phyloP scores from a whole-genome alignment of 2,329 filamentous ascomycete genomes.

The Pestalotiopsis sp. region DNA sequence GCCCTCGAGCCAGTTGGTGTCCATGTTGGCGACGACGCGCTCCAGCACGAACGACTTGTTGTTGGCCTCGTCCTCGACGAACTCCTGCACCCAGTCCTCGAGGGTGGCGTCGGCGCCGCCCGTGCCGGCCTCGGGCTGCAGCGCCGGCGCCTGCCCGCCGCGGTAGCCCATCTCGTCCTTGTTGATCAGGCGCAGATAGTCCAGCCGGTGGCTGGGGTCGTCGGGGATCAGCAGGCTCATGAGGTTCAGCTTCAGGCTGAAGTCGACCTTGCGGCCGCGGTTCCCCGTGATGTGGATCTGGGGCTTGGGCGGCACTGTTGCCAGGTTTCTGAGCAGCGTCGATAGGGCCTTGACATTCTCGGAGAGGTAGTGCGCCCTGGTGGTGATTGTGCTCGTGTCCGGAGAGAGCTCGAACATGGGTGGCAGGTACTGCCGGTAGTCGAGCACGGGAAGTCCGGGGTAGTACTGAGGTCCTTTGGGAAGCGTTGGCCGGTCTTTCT shows the following conservation, averaged over 20 bases:
- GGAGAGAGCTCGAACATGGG: slow-evolving; percentile 51
- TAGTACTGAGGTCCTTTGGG: slow-evolving; percentile 36
- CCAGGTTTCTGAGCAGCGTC: slow-evolving; percentile 46
- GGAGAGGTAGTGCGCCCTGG: slow-evolving; percentile 49
- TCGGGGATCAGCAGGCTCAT: slow-evolving; percentile 53
- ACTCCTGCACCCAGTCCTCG: slow-evolving; percentile 50
- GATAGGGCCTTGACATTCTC: slow-evolving; percentile 44
- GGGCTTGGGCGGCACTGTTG: slow-evolving; percentile 55
- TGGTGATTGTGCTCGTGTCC: slow-evolving; percentile 48
- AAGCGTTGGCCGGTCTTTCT: slow-evolving; percentile 7
- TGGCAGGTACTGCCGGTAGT: slow-evolving; percentile 54
- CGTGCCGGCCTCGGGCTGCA: slow-evolving; percentile 41
- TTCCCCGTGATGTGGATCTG: slow-evolving; percentile 50
- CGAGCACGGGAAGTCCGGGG: slow-evolving; percentile 47
- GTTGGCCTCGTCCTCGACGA: slow-evolving; percentile 42
- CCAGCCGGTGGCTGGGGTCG: slow-evolving; percentile 42
- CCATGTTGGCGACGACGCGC: slow-evolving; percentile 54
- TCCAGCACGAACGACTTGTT: slow-evolving; percentile 53
- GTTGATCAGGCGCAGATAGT: slow-evolving; percentile 54
- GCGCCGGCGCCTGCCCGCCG: slow-evolving; percentile 42
- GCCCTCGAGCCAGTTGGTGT: slow-evolving; percentile 55
- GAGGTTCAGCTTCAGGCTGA: slow-evolving; percentile 54
- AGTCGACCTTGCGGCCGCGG: slow-evolving; percentile 46
- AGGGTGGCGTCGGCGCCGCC: slow-evolving; percentile 34
- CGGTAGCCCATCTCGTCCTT: slow-evolving; percentile 50